Conservation (phyloP, 441 rosid species). For the Macaranga tanarius region DNA sequence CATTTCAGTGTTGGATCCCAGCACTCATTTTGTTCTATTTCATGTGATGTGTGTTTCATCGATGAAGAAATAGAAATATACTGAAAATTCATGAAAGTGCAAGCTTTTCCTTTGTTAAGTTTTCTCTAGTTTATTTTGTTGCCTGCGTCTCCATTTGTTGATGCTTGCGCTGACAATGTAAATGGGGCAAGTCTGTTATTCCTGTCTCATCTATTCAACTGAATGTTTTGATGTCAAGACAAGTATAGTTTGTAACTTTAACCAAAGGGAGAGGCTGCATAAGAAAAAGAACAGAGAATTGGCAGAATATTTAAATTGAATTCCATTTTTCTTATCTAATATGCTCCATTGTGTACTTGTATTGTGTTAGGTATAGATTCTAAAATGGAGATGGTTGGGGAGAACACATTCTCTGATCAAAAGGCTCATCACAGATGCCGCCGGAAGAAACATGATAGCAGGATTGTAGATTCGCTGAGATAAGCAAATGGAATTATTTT, state of each 20-base stretch:
- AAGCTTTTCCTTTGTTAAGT: neutral
- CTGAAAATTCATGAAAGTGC: neutral
- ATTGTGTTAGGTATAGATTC: constrained; percentile 42
- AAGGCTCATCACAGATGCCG: constrained; percentile 74
- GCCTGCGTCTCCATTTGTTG: neutral
- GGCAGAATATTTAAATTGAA: neutral
- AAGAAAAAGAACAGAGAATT: neutral
- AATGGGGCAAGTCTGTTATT: neutral
- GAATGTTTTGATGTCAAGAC: neutral
- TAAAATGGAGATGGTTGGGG: constrained; percentile 68
- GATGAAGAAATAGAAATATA: neutral
- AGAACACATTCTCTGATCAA: constrained; percentile 65
- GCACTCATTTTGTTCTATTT: no score
- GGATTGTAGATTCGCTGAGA: constrained; percentile 58
- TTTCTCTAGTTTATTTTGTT: neutral
- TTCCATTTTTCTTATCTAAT: neutral
- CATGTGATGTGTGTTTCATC: neutral
- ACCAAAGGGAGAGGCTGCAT: neutral
- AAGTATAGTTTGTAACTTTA: neutral
- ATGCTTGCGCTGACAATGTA: neutral
- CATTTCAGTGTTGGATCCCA: no score
- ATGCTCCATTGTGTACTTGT: constrained; percentile 13
- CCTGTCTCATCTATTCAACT: neutral
- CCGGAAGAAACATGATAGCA: constrained; percentile 80
- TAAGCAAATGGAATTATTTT: constrained; percentile 16